These are phyloP conservation scores for Agroathelia rolfsii DNA, from an alignment of 1,284 basidiomycete species.

Conservation along the genomic window DNA sequence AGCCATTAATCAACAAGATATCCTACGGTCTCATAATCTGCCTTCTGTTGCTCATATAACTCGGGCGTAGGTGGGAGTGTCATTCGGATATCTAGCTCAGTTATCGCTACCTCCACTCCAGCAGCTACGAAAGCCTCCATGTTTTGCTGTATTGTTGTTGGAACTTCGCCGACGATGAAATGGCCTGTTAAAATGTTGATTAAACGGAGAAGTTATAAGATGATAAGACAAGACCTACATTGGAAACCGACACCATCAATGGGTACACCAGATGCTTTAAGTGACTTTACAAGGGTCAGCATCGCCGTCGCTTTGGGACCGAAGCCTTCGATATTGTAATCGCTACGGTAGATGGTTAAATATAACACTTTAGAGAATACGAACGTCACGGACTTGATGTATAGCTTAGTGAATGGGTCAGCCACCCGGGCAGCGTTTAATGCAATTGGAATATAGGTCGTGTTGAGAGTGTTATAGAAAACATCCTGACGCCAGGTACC, in stretches of 20 bases:
- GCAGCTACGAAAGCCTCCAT: conserved; percentile 36
- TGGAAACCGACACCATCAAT: conserved; percentile 43
- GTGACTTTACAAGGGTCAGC: conserved; percentile 32
- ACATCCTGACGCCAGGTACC: conserved; percentile 13
- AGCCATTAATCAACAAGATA: too few species aligned
- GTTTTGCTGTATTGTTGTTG: conserved; percentile 27
- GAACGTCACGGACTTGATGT: too few species aligned
- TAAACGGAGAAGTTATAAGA: too few species aligned
- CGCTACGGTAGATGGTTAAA: too few species aligned
- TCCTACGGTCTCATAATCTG: too few species aligned
- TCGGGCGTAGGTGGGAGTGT: conserved; percentile 35
- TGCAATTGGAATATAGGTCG: conserved; percentile 15
- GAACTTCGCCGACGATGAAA: conserved; percentile 38
- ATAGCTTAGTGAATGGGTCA: conserved; percentile 17
- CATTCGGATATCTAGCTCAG: conserved; percentile 47
- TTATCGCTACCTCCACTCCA: conserved; percentile 45
- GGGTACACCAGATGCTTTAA: conserved; percentile 31
- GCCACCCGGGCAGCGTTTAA: conserved; percentile 14
- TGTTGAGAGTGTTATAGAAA: conserved; percentile 15
- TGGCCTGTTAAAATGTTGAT: too few species aligned
- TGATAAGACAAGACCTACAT: too few species aligned
- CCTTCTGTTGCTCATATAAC: conserved; percentile 32
- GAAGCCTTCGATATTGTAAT: too few species aligned
- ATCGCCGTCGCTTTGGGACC: conserved; percentile 35
- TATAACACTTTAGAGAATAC: too few species aligned